Evolutionary conservation across 257 asterid genomes (phyloP).

Genomic region (Solanum commersonii): DNA sequence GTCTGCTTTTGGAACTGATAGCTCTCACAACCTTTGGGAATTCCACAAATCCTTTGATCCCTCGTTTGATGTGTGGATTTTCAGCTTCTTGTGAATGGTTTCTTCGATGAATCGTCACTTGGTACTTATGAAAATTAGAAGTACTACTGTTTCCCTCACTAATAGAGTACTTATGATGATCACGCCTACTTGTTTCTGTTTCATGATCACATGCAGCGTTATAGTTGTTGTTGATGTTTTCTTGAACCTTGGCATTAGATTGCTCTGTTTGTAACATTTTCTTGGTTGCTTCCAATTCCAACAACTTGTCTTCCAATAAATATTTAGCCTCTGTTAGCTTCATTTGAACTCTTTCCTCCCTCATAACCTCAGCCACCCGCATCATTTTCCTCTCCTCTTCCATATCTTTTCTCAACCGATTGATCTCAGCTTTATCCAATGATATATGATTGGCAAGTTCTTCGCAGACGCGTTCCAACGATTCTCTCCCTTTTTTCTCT

Average conservation of each 20-base stretch:
- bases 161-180: too few relatives aligned
- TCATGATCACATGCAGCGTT: neutral
- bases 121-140: neutral
- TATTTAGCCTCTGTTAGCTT: conserved; percentile 59
- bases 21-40: conserved; percentile 71
- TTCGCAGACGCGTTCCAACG: conserved; percentile 36
- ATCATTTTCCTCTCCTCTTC: conserved; percentile 76
- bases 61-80: conserved; percentile 76
- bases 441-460: conserved; percentile 47
- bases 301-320: conserved; percentile 50
- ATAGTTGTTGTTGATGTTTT: too few relatives aligned
- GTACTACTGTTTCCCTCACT: too few relatives aligned
- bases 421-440: conserved; percentile 18
- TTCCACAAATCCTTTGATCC: conserved; percentile 87
- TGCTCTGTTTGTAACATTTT: neutral
- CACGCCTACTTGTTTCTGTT: conserved; percentile 3
- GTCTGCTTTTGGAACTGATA: conserved; percentile 60
- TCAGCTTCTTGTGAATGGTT: conserved; percentile 27
- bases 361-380: conserved; percentile 62
- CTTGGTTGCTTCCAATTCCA: conserved; percentile 28
- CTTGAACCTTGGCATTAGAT: conserved; percentile 3
- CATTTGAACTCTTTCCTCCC: conserved; percentile 89
- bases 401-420: conserved; percentile 41
- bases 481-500: conserved; percentile 46
- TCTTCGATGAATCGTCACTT: conserved; percentile 15